Evolutionary conservation across 768 basidiomycete genomes (phyloP).

Genomic region (Termitomyces sp.): DNA sequence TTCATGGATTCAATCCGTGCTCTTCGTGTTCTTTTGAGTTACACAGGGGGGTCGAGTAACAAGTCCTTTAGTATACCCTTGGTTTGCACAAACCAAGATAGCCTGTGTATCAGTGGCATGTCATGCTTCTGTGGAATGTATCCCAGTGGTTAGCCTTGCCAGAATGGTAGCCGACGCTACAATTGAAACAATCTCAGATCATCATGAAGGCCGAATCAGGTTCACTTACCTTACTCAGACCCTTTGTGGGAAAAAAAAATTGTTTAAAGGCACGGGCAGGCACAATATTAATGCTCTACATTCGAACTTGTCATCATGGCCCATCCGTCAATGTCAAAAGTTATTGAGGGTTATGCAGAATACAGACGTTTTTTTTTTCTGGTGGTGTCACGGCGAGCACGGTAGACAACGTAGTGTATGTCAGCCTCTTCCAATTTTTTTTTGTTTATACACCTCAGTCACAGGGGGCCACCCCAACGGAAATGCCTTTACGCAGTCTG

Average conservation of each 20-base stretch:
- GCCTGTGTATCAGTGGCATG: constrained; percentile 11
- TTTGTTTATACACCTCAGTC: too few species aligned
- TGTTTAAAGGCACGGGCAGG: not conserved
- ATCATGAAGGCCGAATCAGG: constrained; percentile 11
- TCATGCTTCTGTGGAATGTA: not conserved
- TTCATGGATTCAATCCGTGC: constrained; percentile 18
- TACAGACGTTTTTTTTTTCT: too few species aligned
- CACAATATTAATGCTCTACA: not conserved
- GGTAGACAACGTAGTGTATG: too few species aligned
- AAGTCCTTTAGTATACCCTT: constrained; percentile 13
- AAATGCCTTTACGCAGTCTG: too few species aligned
- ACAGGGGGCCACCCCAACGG: too few species aligned
- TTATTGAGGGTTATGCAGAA: too few species aligned
- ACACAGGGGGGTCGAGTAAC: constrained; percentile 14
- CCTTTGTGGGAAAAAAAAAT: not conserved
- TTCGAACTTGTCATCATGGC: too few species aligned
- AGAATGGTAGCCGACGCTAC: constrained; percentile 6
- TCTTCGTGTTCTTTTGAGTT: constrained; percentile 21
- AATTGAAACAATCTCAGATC: constrained; percentile 14
- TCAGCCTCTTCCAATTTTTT: too few species aligned
- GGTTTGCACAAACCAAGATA: constrained; percentile 10
- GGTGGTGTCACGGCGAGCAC: too few species aligned
- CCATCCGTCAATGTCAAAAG: too few species aligned
- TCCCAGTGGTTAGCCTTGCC: constrained; percentile 14
- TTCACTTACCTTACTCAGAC: constrained; percentile 1